These are phyloP conservation scores for Alectoria sarmentosa DNA, from an alignment of 495 filamentous ascomycete genomes.

Conservation along the genomic window DNA sequence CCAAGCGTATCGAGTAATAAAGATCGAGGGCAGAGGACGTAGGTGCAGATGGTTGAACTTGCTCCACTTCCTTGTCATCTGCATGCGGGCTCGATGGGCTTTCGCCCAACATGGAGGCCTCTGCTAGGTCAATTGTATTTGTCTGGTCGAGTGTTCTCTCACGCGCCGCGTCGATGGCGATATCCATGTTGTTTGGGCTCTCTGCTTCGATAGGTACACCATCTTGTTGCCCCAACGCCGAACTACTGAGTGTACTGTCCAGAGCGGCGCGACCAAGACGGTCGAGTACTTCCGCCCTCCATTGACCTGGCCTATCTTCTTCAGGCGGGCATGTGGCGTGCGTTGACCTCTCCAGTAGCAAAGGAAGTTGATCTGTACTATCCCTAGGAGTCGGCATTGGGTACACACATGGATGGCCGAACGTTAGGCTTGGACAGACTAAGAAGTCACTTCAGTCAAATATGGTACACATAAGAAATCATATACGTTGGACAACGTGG, in stretches of 20 bases:
- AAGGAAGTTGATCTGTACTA: slow-evolving; percentile 37
- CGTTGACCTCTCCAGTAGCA: slow-evolving; percentile 39
- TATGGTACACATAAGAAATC: background rate
- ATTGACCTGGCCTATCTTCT: slow-evolving; percentile 36
- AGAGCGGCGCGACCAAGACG: slow-evolving; percentile 15
- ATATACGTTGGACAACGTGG: slow-evolving; percentile 14
- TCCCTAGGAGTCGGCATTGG: slow-evolving; percentile 56
- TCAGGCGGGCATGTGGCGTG: slow-evolving; percentile 56
- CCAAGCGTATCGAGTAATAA: slow-evolving; percentile 18
- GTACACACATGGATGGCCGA: slow-evolving; percentile 18
- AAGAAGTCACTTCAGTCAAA: slow-evolving; percentile 6
- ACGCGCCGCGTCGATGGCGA: background rate
- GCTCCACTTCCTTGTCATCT: slow-evolving; percentile 18
- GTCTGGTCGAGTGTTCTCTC: slow-evolving; percentile 4
- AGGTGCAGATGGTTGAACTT: slow-evolving; percentile 5
- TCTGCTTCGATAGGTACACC: slow-evolving; percentile 3
- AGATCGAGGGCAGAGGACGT: slow-evolving; percentile 22
- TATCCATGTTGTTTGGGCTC: slow-evolving; percentile 7
- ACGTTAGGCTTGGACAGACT: background rate
- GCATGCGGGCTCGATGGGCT: slow-evolving; percentile 15
- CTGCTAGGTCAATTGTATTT: slow-evolving; percentile 8
- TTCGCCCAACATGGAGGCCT: slow-evolving; percentile 5
- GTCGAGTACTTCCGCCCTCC: slow-evolving; percentile 33
- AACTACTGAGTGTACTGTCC: slow-evolving; percentile 61
- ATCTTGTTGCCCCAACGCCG: slow-evolving; percentile 45